Evolutionary conservation across 2,329 filamentous ascomycete genomes (phyloP), one percentile per base, ranked within the genome.

Genomic region (Aspergillus sp.): DNA sequence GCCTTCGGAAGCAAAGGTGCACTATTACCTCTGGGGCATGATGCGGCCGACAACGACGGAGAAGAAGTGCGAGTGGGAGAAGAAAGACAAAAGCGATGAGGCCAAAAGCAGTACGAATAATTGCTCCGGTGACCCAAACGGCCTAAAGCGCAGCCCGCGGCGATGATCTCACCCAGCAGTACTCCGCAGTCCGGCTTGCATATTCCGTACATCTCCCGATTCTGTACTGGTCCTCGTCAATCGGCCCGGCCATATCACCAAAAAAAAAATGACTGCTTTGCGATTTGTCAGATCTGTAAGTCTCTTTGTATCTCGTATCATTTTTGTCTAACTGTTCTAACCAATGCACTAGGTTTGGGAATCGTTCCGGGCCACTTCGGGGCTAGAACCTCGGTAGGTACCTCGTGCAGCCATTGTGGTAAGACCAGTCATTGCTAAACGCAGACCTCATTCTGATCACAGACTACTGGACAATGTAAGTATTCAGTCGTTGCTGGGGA

Each of bases 321-420:
- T 3, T 2, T 17, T 18, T 52, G 47, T 22, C 0, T 32, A 51
- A 30, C 9, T 9, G 17, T 47, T 42, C 54, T 74, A 36, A 76
- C 53, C 48, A 18, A 53, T 53, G 48, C 39, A 57, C 12, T 57
- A 95, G 91, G 91, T 96, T 47, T 84, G 91, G 80, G 89, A 89
- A 72, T 93, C 90, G 2, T 97, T 97, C 74, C 85, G 90, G 78
- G 84, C 85, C 64, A 89, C 91, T 62, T 96, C 92, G 5, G 93
- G 93, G 6, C 78, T 98, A 18, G 93, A 97, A 74, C 91, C 91
- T 72, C 89, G 90, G 93, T 96, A 79, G 65, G 74, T 63, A 58
- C 15, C 53, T 30, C 48, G 15, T 41, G 11, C 26, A 30, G 17
- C 47, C 32, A 12, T 3, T 26, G 38, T 42, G 18, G 42, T 30